These are phyloP conservation scores for Conringia planisiliqua DNA, from an alignment of 345 rosid genomes.

Conservation along the genomic window DNA sequence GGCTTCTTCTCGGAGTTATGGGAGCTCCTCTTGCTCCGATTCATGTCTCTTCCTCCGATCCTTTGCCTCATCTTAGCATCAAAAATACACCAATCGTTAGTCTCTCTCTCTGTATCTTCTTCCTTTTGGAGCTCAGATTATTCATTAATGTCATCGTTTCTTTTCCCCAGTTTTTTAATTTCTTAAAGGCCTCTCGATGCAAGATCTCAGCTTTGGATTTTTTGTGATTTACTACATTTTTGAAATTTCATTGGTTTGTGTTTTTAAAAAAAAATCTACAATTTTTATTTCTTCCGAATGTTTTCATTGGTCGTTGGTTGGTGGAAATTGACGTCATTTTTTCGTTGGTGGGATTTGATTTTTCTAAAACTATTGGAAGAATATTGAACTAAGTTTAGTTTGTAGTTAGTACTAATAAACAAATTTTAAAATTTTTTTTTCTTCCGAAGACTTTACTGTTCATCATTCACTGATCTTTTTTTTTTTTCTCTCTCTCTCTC, in stretches of 20 bases:
- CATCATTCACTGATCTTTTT: not conserved
- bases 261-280: not conserved
- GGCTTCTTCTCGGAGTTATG: constrained; percentile 77
- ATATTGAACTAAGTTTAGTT: constrained; percentile 4
- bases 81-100: constrained; percentile 90
- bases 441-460: constrained; percentile 13
- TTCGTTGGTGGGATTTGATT: constrained; percentile 25
- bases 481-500: not conserved
- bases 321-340: constrained; percentile 28
- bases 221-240: not conserved
- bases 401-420: not conserved
- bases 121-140: not conserved
- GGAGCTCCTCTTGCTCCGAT: constrained; percentile 94
- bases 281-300: not conserved
- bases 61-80: constrained; percentile 80
- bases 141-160: not conserved
- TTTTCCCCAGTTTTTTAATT: not conserved
- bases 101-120: not conserved
- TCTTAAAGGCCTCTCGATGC: not conserved
- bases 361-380: not conserved
- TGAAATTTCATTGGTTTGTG: constrained; percentile 1
- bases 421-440: not conserved
- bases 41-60: constrained; percentile 62
- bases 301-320: constrained; percentile 30
- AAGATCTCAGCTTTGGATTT: constrained; percentile 10